These are phyloP conservation scores for Asterochloris erici DNA, from an alignment of 139 green algal genomes.

Conservation along the genomic window DNA sequence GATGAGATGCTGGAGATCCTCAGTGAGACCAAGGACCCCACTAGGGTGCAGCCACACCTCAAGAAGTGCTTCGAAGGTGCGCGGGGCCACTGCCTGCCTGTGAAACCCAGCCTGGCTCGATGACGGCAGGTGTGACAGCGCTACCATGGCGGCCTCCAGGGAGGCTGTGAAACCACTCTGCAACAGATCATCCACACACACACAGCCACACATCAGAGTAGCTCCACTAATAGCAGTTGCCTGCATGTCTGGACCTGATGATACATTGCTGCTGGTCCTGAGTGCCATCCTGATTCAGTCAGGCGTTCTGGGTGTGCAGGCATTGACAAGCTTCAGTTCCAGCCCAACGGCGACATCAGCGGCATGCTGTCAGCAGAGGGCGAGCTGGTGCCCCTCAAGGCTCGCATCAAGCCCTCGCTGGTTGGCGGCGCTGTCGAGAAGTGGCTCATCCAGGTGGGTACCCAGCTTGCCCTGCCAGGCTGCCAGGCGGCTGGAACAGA, in stretches of 20 bases:
- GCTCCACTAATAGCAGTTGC: too few relatives aligned
- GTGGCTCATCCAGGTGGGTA: constrained; percentile 52
- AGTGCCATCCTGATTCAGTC: background rate
- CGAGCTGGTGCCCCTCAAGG: constrained; percentile 66
- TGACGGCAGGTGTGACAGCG: background rate
- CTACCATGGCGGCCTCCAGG: background rate
- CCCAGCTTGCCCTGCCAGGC: too few relatives aligned
- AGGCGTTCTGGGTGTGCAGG: background rate
- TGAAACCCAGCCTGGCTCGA: background rate
- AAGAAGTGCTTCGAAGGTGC: constrained; percentile 83
- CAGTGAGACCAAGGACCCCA: constrained; percentile 73
- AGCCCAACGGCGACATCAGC: constrained; percentile 58
- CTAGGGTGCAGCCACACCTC: constrained; percentile 71
- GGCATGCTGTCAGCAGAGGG: constrained; percentile 65
- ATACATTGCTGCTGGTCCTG: background rate
- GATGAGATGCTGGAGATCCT: constrained; percentile 85
- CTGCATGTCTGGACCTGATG: too few relatives aligned
- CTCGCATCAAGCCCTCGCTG: constrained; percentile 54
- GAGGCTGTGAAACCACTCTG: background rate
- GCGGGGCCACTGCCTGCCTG: background rate
- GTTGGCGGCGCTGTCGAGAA: constrained; percentile 69
- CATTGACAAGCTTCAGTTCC: constrained; percentile 49
- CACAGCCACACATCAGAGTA: background rate
- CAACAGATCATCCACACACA: background rate
- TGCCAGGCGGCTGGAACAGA: background rate